phyloP scores from a whole-genome alignment of 345 rosid species.

The Nasturtium officinale region DNA sequence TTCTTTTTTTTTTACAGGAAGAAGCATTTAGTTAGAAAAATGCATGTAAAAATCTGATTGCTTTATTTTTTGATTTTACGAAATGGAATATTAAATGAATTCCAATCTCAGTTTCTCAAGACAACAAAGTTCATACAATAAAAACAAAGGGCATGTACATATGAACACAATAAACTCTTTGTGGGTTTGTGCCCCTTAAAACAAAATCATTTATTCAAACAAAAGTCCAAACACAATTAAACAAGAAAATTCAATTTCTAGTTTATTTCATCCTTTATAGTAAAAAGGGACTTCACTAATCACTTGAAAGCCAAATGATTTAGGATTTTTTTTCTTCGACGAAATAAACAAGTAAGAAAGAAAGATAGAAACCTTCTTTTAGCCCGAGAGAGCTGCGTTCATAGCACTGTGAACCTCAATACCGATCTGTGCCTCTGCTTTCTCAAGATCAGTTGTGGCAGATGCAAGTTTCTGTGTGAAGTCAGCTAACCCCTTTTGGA shows the following conservation, averaged over 20 bases:
- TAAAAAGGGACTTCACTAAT: conserved; percentile 28
- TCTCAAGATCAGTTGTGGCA: conserved; percentile 76
- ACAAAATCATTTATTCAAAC: conserved; percentile 38
- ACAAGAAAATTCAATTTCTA: conserved; percentile 31
- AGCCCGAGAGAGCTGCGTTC: conserved; percentile 63
- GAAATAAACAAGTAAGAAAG: background rate
- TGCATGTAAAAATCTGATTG: background rate
- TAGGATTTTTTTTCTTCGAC: background rate
- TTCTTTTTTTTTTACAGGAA: too few species aligned
- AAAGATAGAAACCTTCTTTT: conserved; percentile 32
- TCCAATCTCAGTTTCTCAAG: conserved; percentile 21
- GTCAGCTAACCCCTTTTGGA: conserved; percentile 85
- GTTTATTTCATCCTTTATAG: conserved; percentile 34
- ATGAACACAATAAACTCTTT: conserved; percentile 22
- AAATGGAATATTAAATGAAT: background rate
- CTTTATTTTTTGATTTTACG: background rate
- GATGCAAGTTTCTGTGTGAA: conserved; percentile 73
- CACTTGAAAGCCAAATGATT: conserved; percentile 38
- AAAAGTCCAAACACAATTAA: conserved; percentile 30
- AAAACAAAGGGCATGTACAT: conserved; percentile 9
- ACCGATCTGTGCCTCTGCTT: conserved; percentile 91
- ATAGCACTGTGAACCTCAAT: conserved; percentile 79
- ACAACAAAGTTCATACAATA: conserved; percentile 15
- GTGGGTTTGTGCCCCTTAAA: conserved; percentile 10
- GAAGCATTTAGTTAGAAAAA: background rate